Base-by-base conservation (phyloP, 192 early-diverging fungal species). In the Backusella parvicylindrica region DNA sequence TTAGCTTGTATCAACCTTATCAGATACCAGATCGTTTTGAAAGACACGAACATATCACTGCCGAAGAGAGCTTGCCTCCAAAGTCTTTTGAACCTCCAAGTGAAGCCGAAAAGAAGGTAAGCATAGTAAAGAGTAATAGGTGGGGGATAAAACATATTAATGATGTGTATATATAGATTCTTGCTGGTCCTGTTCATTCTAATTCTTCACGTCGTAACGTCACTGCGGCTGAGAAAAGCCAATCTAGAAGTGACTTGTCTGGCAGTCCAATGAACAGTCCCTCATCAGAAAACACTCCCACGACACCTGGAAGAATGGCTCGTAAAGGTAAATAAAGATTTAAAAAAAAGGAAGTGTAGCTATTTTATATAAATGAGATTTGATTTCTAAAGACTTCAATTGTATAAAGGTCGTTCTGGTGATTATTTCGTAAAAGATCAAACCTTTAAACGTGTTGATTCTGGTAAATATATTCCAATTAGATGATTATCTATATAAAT, bases 31-130 rank as follows among this genome's bases (percentile, higher is more conserved):
- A 87, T 26, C 87, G 87, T 47, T 92, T 94, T 79, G 89, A 91
- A 47, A 77, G 82, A 37, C 88, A 89, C 70, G 89, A 90, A 73
- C 87, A 89, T 76, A 90, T 91, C 68, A 90, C 88, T 49, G 87
- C 85, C 16, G 83, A 87, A 53, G 85, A 90, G 40, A 38, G 86
- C n/a, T 73, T 91, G 23, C 73, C 64, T 18, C 93, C 93, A 37
- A 85, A 93, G 65, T 87, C 90, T 30, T 74, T 89, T 49, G 79
- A 84, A 16, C 35, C 18, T 18, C 40, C 40, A 41, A 40, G 37
- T 30, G 68, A 87, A 64, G 84, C 89, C 37, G 93, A 94, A 78
- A 82, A 88, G 40, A 88, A 90, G 83, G 87, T 90, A 84, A 67
- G 60, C 64, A n/a, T n/a, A n/a, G n/a, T n/a, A n/a, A n/a, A n/a